Evolutionary conservation across 139 green algal species (phyloP), one percentile per base, ranked within the genome.

Genomic region (Chlamydomonas incerta): DNA sequence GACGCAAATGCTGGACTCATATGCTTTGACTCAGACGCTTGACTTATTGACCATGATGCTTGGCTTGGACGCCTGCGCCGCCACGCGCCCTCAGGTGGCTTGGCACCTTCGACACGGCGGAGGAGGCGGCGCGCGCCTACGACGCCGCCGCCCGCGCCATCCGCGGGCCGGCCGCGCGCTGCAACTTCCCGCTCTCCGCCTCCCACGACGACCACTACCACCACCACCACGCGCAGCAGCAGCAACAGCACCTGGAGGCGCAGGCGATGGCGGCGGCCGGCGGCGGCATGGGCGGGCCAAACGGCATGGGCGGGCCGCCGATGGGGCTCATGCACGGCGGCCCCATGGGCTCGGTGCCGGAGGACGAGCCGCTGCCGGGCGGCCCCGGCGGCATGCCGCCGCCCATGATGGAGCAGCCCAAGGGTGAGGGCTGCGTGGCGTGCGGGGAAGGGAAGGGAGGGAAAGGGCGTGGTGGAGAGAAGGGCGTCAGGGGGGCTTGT

Each of bases 31-130:
- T n/a, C n/a, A n/a, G 52, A 21, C 13, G 13, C n/a, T n/a, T n/a
- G n/a, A n/a, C n/a, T n/a, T n/a, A n/a, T n/a, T n/a, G 5, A 29
- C 52, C 52, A 11, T 15, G 52, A 15, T 58, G 52, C 52, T 23
- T 23, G 13, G 52, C 52, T 15, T 58, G 57, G 15, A 4, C 20
- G 57, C 57, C 57, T 65, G 23, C 60, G 24, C 60, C 4, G 2
- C 60, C 60, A n/a, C 24, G 4, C 60, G 24, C 60, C 8, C 55
- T 23, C 72, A 95, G 93, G 80, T 99, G 97, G 97, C 93, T 99
- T 31, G 97, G 97, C 75, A 99, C 97, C 0, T 99, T 99, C 82
- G 96, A 99, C 88, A 98, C 95, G 11, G 96, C 97, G 35, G 97
- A 98, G 76, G 95, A 98, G 76, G 97, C 97, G 37, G 97, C 97